Evolutionary conservation across 2,329 filamentous ascomycete genomes (phyloP).

Genomic region (Ophiostoma pallidulum): DNA sequence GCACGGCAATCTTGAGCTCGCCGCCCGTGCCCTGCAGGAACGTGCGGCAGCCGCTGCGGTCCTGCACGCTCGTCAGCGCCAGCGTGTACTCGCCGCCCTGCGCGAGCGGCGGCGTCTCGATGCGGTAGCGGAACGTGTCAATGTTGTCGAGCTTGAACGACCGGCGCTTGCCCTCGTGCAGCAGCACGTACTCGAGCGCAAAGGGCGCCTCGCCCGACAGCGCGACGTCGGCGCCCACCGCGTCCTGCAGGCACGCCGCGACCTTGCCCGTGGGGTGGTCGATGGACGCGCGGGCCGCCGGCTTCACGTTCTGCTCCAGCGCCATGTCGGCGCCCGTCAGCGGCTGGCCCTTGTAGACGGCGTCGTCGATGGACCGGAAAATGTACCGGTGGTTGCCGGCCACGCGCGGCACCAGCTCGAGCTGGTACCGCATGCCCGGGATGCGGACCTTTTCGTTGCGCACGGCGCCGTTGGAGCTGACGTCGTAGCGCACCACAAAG

Average conservation of each 20-base stretch:
- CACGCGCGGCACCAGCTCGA: slow-evolving; percentile 71
- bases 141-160: slow-evolving; percentile 58
- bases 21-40: slow-evolving; percentile 56
- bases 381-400: slow-evolving; percentile 82
- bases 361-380: slow-evolving; percentile 73
- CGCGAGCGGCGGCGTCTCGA: slow-evolving; percentile 63
- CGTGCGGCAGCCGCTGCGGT: slow-evolving; percentile 77
- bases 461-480: slow-evolving; percentile 52
- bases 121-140: slow-evolving; percentile 51
- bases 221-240: slow-evolving; percentile 62
- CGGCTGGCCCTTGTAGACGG: slow-evolving; percentile 61
- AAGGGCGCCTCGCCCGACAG: slow-evolving; percentile 81
- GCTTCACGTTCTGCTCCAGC: slow-evolving; percentile 85
- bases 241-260: slow-evolving; percentile 74
- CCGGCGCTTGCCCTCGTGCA: slow-evolving; percentile 78
- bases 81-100: slow-evolving; percentile 87
- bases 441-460: slow-evolving; percentile 48
- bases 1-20: slow-evolving; percentile 74
- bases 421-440: slow-evolving; percentile 66
- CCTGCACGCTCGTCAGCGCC: slow-evolving; percentile 75
- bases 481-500: slow-evolving; percentile 72
- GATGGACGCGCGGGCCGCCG: slow-evolving; percentile 73
- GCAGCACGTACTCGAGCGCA: slow-evolving; percentile 81
- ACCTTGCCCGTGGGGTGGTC: slow-evolving; percentile 43
- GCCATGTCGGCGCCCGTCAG: slow-evolving; percentile 52